Conservation (phyloP, 768 basidiomycete genomes). For the Tylopilus plumbeoviolaceoides region DNA sequence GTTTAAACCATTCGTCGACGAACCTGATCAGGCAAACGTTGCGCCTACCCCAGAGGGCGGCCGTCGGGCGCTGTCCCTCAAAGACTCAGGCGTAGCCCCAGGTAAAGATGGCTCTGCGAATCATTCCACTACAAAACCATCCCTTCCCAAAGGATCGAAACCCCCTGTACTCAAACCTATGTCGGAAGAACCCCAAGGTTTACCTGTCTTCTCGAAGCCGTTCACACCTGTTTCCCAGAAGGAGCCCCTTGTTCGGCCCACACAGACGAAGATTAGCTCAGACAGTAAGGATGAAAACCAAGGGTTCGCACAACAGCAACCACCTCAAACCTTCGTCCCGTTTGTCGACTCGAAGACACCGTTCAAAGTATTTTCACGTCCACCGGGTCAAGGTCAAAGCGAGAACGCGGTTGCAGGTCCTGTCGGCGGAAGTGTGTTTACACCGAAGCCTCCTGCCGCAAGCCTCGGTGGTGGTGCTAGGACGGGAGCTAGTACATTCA, state of each 20-base stretch:
- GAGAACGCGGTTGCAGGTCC: conserved; percentile 32
- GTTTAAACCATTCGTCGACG: conserved; percentile 69
- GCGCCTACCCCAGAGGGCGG: conserved; percentile 29
- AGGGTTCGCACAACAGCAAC: conserved; percentile 14
- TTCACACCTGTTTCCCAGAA: conserved; percentile 55
- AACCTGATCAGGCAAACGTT: conserved; percentile 39
- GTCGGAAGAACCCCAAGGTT: conserved; percentile 33
- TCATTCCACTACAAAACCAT: conserved; percentile 23
- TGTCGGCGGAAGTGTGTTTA: conserved; percentile 31
- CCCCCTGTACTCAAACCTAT: conserved; percentile 30
- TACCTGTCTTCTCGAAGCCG: conserved; percentile 55
- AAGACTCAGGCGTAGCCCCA: conserved; percentile 34
- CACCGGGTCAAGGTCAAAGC: conserved; percentile 39
- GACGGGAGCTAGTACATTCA: conserved; percentile 26
- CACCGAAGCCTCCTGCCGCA: conserved; percentile 39
- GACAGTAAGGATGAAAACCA: conserved; percentile 17
- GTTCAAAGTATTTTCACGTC: conserved; percentile 69
- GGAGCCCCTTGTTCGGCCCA: conserved; percentile 29
- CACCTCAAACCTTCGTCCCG: conserved; percentile 38
- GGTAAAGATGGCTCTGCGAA: conserved; percentile 20
- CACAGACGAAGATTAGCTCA: conserved; percentile 16
- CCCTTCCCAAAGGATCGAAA: conserved; percentile 19
- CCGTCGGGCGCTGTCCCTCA: conserved; percentile 47
- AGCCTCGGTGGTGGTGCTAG: conserved; percentile 5
- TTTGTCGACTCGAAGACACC: conserved; percentile 39